phyloP scores from a whole-genome alignment of 495 filamentous ascomycete genomes.

The Daldinia loculata region DNA sequence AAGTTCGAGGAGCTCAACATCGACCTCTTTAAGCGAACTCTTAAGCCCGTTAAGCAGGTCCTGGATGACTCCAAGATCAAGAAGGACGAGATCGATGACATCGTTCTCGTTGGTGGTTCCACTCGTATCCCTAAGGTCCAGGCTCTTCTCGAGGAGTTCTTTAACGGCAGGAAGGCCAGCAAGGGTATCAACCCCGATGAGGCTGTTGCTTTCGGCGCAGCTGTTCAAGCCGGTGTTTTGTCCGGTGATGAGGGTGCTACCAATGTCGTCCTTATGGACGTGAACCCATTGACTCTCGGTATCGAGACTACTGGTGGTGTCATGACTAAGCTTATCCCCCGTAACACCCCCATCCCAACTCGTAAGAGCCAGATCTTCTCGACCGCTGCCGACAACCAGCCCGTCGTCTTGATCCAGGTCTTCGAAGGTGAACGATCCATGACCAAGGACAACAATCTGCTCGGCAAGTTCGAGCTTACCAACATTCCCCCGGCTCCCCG shows the following conservation, averaged over 20 bases:
- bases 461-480: constrained; percentile 98
- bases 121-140: constrained; percentile 98
- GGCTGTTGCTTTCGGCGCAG: constrained; percentile 96
- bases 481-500: constrained; percentile 93
- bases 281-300: constrained; percentile 97
- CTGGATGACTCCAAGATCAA: constrained; percentile 91
- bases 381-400: constrained; percentile 97
- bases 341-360: constrained; percentile 94
- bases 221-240: constrained; percentile 95
- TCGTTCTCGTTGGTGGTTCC: constrained; percentile 90
- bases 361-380: constrained; percentile 98
- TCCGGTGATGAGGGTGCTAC: constrained; percentile 83
- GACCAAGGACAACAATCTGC: constrained; percentile 96
- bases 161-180: constrained; percentile 91
- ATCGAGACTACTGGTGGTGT: constrained; percentile 98
- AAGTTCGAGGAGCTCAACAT: constrained; percentile 99
- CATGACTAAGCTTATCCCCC: constrained; percentile 97
- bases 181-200: constrained; percentile 99
- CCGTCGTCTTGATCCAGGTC: constrained; percentile 96
- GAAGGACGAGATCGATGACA: constrained; percentile 86
- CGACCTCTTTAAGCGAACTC: constrained; percentile 98
- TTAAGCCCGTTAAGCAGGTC: constrained; percentile 98
- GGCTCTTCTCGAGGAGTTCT: constrained; percentile 94
- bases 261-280: constrained; percentile 91
- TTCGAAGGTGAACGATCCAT: constrained; percentile 95